Conservation (phyloP, 345 rosid species). For the Schrenkiella parvula region DNA sequence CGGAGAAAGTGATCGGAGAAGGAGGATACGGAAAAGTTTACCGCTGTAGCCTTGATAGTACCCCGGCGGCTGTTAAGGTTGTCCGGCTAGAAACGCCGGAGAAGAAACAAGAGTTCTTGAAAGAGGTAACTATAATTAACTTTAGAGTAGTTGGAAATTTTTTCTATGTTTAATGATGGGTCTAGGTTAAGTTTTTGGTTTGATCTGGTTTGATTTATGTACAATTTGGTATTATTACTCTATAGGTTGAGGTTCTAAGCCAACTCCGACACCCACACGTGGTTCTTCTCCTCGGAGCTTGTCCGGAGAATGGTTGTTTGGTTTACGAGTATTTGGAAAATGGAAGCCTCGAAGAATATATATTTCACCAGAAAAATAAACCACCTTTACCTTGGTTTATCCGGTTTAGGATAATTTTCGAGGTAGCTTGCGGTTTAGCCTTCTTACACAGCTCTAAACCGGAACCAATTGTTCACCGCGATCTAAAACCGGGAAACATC, state of each 20-base stretch:
- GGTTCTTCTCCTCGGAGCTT: slow-evolving; percentile 85
- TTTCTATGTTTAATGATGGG: background rate
- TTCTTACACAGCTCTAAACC: slow-evolving; percentile 95
- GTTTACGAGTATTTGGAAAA: slow-evolving; percentile 85
- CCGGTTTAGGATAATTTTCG: slow-evolving; percentile 63
- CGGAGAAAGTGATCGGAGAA: slow-evolving; percentile 63
- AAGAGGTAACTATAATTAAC: slow-evolving; percentile 63
- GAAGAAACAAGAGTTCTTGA: slow-evolving; percentile 73
- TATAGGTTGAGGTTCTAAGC: slow-evolving; percentile 81
- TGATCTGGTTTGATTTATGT: background rate
- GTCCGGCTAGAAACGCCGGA: slow-evolving; percentile 48
- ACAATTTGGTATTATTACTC: background rate
- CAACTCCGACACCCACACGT: slow-evolving; percentile 74
- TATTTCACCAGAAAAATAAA: slow-evolving; percentile 52
- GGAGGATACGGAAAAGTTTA: slow-evolving; percentile 90
- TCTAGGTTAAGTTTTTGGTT: background rate
- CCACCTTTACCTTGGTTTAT: slow-evolving; percentile 78
- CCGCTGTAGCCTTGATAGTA: slow-evolving; percentile 66
- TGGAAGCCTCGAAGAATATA: slow-evolving; percentile 74
- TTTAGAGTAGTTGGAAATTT: background rate
- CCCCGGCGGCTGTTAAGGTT: slow-evolving; percentile 85
- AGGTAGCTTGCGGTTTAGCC: slow-evolving; percentile 81
- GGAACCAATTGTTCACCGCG: slow-evolving; percentile 79
- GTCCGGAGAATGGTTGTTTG: slow-evolving; percentile 78
- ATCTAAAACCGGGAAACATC: slow-evolving; percentile 76